Evolutionary conservation across 2,329 filamentous ascomycete species (phyloP).

Genomic region (Fusarium buxicola): DNA sequence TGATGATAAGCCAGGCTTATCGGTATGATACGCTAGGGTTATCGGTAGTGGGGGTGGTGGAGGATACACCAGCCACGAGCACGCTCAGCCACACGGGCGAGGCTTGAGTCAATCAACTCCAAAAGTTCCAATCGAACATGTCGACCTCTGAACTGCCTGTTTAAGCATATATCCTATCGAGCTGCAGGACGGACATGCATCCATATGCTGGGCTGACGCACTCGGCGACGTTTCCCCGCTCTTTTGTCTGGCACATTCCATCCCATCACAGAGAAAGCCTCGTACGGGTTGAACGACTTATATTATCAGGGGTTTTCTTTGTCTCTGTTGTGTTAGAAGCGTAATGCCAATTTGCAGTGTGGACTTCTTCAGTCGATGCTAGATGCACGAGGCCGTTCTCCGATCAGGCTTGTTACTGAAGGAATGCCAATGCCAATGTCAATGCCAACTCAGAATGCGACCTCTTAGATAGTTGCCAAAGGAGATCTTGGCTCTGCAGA

Average conservation of each 20-base stretch:
- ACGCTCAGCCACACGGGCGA: conserved; percentile 19
- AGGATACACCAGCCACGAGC: neutral
- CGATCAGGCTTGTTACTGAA: neutral
- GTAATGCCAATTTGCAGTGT: neutral
- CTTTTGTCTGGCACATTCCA: neutral
- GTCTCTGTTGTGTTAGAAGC: no score
- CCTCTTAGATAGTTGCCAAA: no score
- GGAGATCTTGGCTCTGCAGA: no score
- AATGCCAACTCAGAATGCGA: no score
- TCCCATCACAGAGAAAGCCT: neutral
- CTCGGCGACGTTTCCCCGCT: neutral
- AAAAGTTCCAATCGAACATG: conserved; percentile 1
- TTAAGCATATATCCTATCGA: conserved; percentile 34
- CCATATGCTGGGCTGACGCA: conserved; percentile 25
- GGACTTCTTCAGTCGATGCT: neutral
- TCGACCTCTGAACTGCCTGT: conserved; percentile 27
- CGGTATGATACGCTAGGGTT: conserved; percentile 36
- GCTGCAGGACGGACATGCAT: conserved; percentile 18
- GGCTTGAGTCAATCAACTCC: conserved; percentile 7
- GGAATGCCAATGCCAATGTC: no score
- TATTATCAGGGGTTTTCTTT: no score
- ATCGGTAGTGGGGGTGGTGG: conserved; percentile 33
- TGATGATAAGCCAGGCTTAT: conserved; percentile 37
- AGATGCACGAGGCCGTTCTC: neutral
- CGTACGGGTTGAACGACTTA: neutral